Evolutionary conservation across 768 basidiomycete species (phyloP), one percentile per base, ranked within the genome.

Genomic region (Termitomyces sp.): DNA sequence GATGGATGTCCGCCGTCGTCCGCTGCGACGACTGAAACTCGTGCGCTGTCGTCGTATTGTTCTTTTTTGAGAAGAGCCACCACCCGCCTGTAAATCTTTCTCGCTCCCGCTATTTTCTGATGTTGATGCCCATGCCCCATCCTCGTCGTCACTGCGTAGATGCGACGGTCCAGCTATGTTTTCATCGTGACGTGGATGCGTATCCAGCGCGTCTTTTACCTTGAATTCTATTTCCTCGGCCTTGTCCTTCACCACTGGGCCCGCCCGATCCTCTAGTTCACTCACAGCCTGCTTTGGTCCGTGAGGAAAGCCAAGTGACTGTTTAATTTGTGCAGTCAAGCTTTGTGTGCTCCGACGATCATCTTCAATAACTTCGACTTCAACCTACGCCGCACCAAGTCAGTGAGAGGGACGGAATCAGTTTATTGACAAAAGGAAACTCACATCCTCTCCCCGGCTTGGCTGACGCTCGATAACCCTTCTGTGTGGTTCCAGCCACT

Each of bases 401-500:
- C 29, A 55, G 49, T 34, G 37, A 6, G 29, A 48, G 38, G 3
- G 20, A 14, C 37, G 40, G 46, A 3, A n/a, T 20, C 50, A 17
- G 42, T 50, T 6, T 15, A 50, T 25, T 7, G 17, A 36, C 20
- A 37, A 61, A 52, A 17, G 4, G 46, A 55, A 55, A 69, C 83
- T n/a, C 59, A 91, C 90, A 76, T 91, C 91, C 60, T 85, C 84
- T 29, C 86, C 87, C 4, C 83, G 82, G 1, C 82, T 82, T 5
- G 65, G 68, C 10, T 81, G 80, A 42, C 81, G 76, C 68, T 94
- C 92, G 36, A 92, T 76, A 49, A 94, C 71, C 37, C 78, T 77
- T 69, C 88, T 82, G 36, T 82, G 77, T 3, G 90, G 90, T 68
- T 94, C 91, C 68, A 79, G 78, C 86, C 89, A 94, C 67, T 91